These are phyloP conservation scores for Spergularia bocconei DNA, from an alignment of 148 eudicot species.

Conservation along the genomic window DNA sequence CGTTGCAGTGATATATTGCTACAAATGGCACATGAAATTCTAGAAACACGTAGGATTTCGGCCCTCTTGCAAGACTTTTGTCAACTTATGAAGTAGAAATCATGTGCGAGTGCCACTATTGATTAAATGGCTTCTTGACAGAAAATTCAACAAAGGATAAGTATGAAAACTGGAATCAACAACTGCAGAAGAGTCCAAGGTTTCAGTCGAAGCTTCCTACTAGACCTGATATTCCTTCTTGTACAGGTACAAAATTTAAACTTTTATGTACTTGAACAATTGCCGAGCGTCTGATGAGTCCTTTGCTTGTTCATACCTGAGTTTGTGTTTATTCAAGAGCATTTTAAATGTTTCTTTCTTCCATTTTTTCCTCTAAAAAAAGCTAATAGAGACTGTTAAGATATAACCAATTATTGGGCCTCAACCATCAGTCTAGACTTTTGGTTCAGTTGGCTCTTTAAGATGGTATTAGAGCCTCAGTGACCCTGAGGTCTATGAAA, in stretches of 20 bases:
- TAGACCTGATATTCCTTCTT: conserved; percentile 75
- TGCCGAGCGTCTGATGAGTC: neutral
- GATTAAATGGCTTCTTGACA: conserved; percentile 26
- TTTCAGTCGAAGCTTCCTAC: conserved; percentile 63
- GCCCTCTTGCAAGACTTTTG: neutral
- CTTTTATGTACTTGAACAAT: neutral
- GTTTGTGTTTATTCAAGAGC: neutral
- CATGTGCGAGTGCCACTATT: neutral
- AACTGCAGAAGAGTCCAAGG: conserved; percentile 42
- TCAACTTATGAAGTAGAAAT: neutral
- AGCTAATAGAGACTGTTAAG: too few species aligned
- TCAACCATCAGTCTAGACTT: too few species aligned
- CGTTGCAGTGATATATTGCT: conserved; percentile 58
- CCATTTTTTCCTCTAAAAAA: too few species aligned
- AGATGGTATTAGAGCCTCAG: too few species aligned
- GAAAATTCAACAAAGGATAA: conserved; percentile 51
- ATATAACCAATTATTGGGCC: too few species aligned
- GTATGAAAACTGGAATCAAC: conserved; percentile 50
- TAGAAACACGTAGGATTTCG: conserved; percentile 49
- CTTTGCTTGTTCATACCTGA: neutral
- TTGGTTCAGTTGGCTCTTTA: too few species aligned
- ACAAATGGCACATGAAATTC: conserved; percentile 55
- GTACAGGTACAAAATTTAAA: conserved; percentile 47
- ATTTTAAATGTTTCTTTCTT: neutral
- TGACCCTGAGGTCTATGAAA: too few species aligned